Percentiles rank a stretch among this genome's conserved stretches.
phyloP scores from a whole-genome alignment of 345 rosid species.

The Alliaria petiolata region DNA sequence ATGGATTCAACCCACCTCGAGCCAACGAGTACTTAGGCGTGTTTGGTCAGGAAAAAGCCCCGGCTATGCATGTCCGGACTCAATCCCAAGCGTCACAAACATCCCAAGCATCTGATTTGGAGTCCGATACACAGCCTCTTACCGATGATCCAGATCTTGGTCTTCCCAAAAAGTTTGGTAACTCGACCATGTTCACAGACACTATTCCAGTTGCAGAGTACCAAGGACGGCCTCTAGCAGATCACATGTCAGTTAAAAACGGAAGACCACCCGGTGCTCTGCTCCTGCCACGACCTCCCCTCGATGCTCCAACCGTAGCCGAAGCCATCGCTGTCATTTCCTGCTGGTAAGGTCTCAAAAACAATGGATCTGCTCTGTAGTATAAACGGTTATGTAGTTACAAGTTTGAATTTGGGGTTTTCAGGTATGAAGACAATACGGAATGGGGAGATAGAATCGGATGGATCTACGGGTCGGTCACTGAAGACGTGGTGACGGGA shows the following conservation, averaged over 20 bases:
- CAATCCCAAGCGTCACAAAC: slow-evolving; percentile 31
- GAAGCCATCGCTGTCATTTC: slow-evolving; percentile 95
- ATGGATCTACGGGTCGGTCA: slow-evolving; percentile 67
- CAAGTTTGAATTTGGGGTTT: neutral
- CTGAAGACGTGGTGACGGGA: slow-evolving; percentile 83
- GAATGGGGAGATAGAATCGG: slow-evolving; percentile 90
- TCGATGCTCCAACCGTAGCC: slow-evolving; percentile 95
- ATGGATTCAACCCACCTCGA: slow-evolving; percentile 92
- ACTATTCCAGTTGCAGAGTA: slow-evolving; percentile 76
- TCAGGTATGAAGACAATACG: slow-evolving; percentile 77
- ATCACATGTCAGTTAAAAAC: slow-evolving; percentile 84
- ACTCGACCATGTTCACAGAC: slow-evolving; percentile 63
- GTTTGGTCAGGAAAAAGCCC: slow-evolving; percentile 59
- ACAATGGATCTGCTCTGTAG: neutral
- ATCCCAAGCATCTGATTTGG: slow-evolving; percentile 37
- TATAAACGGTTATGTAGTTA: neutral
- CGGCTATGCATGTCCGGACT: slow-evolving; percentile 33
- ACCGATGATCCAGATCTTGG: slow-evolving; percentile 67
- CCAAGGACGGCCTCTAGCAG: slow-evolving; percentile 95
- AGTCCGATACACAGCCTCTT: slow-evolving; percentile 62
- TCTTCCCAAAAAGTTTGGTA: slow-evolving; percentile 72
- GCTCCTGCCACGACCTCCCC: slow-evolving; percentile 69
- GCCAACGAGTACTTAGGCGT: slow-evolving; percentile 72
- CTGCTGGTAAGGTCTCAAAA: slow-evolving; percentile 54
- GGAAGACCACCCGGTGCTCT: slow-evolving; percentile 94